Evolutionary conservation across 306 rosid species (phyloP).

Genomic region (Myrica gale): DNA sequence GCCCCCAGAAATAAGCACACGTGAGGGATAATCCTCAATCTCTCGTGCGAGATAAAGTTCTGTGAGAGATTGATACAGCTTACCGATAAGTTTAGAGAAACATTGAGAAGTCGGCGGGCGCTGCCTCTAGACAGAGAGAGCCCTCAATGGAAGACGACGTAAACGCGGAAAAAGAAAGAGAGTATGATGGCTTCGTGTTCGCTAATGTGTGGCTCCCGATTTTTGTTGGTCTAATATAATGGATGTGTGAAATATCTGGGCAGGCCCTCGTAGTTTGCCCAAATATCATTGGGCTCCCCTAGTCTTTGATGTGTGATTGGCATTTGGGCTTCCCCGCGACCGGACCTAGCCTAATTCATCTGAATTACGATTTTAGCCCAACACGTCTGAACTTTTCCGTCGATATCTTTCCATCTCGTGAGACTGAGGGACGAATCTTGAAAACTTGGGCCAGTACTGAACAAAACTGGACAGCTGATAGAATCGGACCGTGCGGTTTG

Average conservation of each 20-base stretch:
- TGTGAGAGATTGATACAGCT: conserved; percentile 27
- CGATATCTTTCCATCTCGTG: too few species aligned
- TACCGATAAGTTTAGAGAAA: conserved; percentile 14
- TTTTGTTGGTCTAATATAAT: neutral
- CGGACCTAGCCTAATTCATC: neutral
- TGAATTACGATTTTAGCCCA: neutral
- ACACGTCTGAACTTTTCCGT: too few species aligned
- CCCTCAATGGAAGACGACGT: conserved; percentile 11
- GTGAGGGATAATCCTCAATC: neutral
- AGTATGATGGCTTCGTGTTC: neutral
- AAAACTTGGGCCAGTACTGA: too few species aligned
- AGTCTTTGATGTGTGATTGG: neutral
- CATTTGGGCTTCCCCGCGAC: neutral
- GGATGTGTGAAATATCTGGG: neutral
- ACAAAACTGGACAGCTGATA: too few species aligned
- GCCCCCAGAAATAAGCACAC: neutral
- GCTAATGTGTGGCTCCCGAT: neutral
- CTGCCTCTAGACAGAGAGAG: neutral
- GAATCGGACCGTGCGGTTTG: too few species aligned
- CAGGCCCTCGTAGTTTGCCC: neutral
- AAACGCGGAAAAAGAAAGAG: neutral
- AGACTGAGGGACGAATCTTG: too few species aligned
- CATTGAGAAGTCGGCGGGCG: conserved; percentile 19
- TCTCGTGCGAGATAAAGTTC: conserved; percentile 8
- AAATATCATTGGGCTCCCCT: neutral